Evolutionary conservation across 352 stramenopile species (phyloP).

Genomic region (Saprolegnia parasitica): DNA sequence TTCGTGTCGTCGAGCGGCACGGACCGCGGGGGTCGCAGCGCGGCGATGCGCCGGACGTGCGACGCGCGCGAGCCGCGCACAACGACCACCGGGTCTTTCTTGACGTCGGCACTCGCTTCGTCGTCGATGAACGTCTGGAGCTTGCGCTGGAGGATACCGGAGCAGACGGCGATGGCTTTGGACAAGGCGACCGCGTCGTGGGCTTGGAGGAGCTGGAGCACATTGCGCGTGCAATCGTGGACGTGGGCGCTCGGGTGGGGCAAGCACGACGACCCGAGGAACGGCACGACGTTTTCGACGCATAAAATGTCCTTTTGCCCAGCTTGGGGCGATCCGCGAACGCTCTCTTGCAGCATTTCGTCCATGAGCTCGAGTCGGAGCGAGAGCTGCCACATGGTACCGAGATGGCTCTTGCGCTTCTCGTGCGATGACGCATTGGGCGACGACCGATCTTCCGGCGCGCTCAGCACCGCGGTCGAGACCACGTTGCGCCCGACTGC

Average conservation of each 20-base stretch:
- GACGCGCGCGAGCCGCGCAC: slow-evolving; percentile 66
- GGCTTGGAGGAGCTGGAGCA: slow-evolving; percentile 41
- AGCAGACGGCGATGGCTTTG: slow-evolving; percentile 55
- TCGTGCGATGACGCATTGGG: slow-evolving; percentile 25
- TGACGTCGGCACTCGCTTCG: slow-evolving; percentile 42
- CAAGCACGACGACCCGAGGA: slow-evolving; percentile 54
- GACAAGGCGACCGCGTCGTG: slow-evolving; percentile 34
- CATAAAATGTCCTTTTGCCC: slow-evolving; percentile 38
- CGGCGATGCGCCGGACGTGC: slow-evolving; percentile 64
- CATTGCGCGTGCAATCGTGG: slow-evolving; percentile 37
- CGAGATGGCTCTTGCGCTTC: slow-evolving; percentile 39
- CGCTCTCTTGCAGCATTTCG: slow-evolving; percentile 37
- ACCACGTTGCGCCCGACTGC: slow-evolving; percentile 51
- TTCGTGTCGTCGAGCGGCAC: slow-evolving; percentile 64
- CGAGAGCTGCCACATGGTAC: slow-evolving; percentile 54
- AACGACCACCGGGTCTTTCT: slow-evolving; percentile 51
- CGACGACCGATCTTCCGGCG: slow-evolving; percentile 56
- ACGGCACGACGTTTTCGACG: slow-evolving; percentile 66
- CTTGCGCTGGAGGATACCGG: slow-evolving; percentile 50
- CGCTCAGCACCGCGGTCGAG: slow-evolving; percentile 65
- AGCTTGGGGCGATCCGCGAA: slow-evolving; percentile 25
- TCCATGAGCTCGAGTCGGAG: slow-evolving; percentile 58
- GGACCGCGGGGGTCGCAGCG: slow-evolving; percentile 53
- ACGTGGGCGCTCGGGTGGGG: slow-evolving; percentile 52
- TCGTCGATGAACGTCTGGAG: slow-evolving; percentile 45